Base-by-base conservation (phyloP, 2,329 filamentous ascomycete genomes). In the Chaetomiaceae sp. region DNA sequence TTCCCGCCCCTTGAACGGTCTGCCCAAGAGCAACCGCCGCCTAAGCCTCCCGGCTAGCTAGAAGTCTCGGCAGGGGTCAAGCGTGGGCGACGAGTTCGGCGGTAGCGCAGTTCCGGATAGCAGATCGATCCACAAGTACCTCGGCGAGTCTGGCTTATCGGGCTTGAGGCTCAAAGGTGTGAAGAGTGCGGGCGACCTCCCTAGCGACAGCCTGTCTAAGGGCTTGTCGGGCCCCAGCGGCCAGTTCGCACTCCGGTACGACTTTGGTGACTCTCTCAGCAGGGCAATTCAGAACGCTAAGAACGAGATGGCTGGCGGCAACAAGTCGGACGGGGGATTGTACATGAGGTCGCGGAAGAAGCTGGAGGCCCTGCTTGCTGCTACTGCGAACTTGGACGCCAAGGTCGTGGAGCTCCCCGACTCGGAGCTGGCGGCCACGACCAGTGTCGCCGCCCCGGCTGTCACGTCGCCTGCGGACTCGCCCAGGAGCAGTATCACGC, bases 221-320 rank as follows among this genome's bases (percentile, higher is more conserved):
- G 63, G 71, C 27, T 62, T 79, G 19, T 63, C 74, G 0, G 68
- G 76, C 2, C 76, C 78, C 1, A 81, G 77, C 54, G 80, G 81
- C 20, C 82, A 86, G 58, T 96, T 97, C 64, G 86, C 88, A 38
- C 90, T 90, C 65, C 85, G 93, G 44, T 98, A 98, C 64, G 91
- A 97, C 69, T 97, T 98, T 65, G 84, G 86, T 51, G 88, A 88
- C n/a, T 97, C 93, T 0, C 75, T 97, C 24, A 83, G 78, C 43
- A 88, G 89, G 42, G 89, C 88, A 10, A 84, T 91, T 62, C 81
- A 84, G 60, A 83, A 79, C 22, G 83, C 84, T 37, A 86, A 87
- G 61, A 81, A 80, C 53, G 72, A 73, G 12, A 68, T 78, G 54
- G 71, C 75, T 52, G 75, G 75, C n/a, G n/a, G n/a, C n/a, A n/a